Conservation (phyloP, 805 yeast species). For the Ogataea sp. region DNA sequence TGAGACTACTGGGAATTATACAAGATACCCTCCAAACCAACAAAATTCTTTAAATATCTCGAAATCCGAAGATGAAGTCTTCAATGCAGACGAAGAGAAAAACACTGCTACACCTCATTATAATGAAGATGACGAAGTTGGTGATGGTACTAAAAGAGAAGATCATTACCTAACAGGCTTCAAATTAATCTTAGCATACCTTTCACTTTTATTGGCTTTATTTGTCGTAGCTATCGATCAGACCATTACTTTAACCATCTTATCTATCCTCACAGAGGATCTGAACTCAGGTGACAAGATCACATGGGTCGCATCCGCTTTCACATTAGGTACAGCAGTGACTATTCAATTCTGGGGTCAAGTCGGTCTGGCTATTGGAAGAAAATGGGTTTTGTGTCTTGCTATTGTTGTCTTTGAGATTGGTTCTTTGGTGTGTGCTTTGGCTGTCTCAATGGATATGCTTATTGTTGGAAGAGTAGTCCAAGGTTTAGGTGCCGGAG, state of each 20-base stretch:
- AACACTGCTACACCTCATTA: neutral
- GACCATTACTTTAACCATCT: conserved; percentile 47
- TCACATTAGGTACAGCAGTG: conserved; percentile 43
- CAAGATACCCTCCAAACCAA: no score
- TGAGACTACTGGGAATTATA: no score
- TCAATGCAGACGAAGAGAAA: neutral
- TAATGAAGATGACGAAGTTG: conserved; percentile 32
- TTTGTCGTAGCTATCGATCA: conserved; percentile 42
- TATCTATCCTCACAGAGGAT: conserved; percentile 40
- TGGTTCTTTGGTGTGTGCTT: conserved; percentile 56
- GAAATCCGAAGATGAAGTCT: no score
- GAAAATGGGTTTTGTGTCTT: conserved; percentile 39
- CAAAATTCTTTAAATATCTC: no score
- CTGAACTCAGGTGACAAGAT: conserved; percentile 42
- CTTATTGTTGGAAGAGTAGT: conserved; percentile 65
- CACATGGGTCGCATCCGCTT: conserved; percentile 55
- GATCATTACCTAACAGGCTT: conserved; percentile 18
- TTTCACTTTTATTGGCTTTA: conserved; percentile 10
- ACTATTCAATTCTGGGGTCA: conserved; percentile 52
- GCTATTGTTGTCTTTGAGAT: conserved; percentile 48
- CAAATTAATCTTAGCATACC: conserved; percentile 3
- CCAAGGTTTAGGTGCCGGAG: conserved; percentile 68
- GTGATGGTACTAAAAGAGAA: conserved; percentile 27
- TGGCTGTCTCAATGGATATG: conserved; percentile 46
- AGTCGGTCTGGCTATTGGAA: conserved; percentile 47